These are phyloP conservation scores for Phytomonas serpens DNA, from an alignment of 208 protist genomes.

Conservation along the genomic window DNA sequence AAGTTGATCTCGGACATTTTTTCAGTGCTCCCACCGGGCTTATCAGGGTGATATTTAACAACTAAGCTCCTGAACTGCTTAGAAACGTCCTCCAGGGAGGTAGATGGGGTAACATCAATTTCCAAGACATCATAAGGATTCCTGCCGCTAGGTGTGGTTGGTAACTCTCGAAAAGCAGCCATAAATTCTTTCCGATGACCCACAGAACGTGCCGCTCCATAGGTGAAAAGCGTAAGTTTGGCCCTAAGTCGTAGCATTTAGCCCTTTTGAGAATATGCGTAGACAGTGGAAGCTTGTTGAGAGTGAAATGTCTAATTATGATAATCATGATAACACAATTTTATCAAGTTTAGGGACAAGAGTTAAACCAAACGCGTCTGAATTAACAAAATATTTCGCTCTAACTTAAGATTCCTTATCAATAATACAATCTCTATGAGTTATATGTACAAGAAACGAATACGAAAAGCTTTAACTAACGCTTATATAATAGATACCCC, in stretches of 20 bases:
- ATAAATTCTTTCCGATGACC: slow-evolving; percentile 79
- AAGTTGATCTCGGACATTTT: slow-evolving; percentile 87
- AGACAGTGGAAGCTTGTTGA: not conserved
- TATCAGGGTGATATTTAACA: slow-evolving; percentile 81
- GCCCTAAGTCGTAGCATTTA: slow-evolving; percentile 24
- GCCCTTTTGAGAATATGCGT: not conserved
- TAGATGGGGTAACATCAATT: slow-evolving; percentile 57
- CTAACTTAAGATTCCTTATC: not conserved
- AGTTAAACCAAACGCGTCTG: not conserved
- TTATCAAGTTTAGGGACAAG: not conserved
- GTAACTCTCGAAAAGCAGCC: slow-evolving; percentile 63
- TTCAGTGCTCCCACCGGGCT: slow-evolving; percentile 82
- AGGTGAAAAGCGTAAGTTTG: slow-evolving; percentile 7
- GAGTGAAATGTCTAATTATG: not conserved
- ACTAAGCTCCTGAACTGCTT: slow-evolving; percentile 85
- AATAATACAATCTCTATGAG: slow-evolving; percentile 2
- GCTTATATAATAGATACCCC: not conserved
- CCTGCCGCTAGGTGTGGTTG: slow-evolving; percentile 67
- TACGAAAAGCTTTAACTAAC: slow-evolving; percentile 3
- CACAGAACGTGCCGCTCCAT: slow-evolving; percentile 27
- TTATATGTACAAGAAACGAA: slow-evolving; percentile 1
- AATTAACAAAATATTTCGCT: not conserved
- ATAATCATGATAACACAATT: not conserved
- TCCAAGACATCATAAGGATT: slow-evolving; percentile 91
- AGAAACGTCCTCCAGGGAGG: slow-evolving; percentile 74